Base-by-base conservation (phyloP, 306 rosid species). In the Gastrolobium villosum region DNA sequence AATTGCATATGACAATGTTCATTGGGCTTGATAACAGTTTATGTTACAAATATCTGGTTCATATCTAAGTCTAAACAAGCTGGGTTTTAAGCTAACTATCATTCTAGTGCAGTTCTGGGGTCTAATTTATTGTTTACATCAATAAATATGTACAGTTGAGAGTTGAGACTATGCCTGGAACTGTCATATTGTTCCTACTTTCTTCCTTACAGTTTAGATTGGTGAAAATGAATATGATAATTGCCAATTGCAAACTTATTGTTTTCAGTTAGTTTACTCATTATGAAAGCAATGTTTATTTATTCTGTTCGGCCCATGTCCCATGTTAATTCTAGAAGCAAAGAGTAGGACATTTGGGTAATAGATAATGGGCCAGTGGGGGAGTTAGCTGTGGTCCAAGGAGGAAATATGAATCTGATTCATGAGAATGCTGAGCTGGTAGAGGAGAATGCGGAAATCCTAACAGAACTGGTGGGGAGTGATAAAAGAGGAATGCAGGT, bases 11-110 rank as follows among this genome's bases (percentile, higher is more conserved):
- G 11, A 28, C 4, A 26, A 40, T 26, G 73, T 64, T 36, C n/a
- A 64, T 76, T n/a, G 10, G 50, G n/a, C n/a, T n/a, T n/a, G n/a
- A n/a, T 31, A 9, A 49, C 50, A 14, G 45, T 49, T 62, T 57
- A 41, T 43, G 46, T 20, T 32, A 5, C 20, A 60, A 31, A 8
- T 59, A 1, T 43, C 11, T 20, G 3, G 48, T 52, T 70, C 35
- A 72, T 36, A 9, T 52, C 41, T 53, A 37, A 15, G 11, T 4
- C 15, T 80, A 71, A 60, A 59, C 57, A 55, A 15, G 44, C 26
- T 44, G 70, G 5, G 62, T 63, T 50, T 7, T 7, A 28, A 32
- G 57, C 46, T 52, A 64, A 10, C 6, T 55, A 40, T 37, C 31
- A 26, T 35, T 11, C 6, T 66, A 28, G 60, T 32, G 48, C 56